Evolutionary conservation across 441 rosid genomes (phyloP), one percentile per base, ranked within the genome.

Genomic region (Adansonia rubrostipa): DNA sequence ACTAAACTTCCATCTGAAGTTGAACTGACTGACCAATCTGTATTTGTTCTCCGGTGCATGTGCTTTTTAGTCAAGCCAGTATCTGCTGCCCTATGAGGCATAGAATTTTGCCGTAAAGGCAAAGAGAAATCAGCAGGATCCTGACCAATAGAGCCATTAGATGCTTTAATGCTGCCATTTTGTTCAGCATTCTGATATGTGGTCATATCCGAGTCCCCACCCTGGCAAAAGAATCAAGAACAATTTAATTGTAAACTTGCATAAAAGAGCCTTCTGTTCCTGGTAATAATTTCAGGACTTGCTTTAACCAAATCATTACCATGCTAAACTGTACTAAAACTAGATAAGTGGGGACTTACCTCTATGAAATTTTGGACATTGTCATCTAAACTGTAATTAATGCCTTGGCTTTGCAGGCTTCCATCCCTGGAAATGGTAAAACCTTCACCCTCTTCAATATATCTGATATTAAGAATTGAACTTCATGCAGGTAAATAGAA

Each of bases 1-100:
- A 71, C 71, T 76, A 90, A 86, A 82, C 93, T 90, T 80, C 88
- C 92, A 66, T 92, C 93, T 20, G 96, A 92, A 78, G 84, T 88
- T 66, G 98, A 94, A 74, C 93, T 91, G 62, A 86, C 78, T 51
- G 97, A 96, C 99, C 97, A 96, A 64, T 93, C 98, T 14, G 99
- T 93, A 78, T 83, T 86, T 68, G 93, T 87, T 80, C 95, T 86
- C 51, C 54, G 75, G 62, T 89, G 97, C 54, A 81, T 76, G 11
- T 81, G 84, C 65, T 76, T 84, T 69, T 81, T 79, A n/a, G 75
- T 72, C 28, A 72, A 65, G 53, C 17, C 76, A 17, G 80, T 77
- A 79, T 79, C 86, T 36, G 79, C 36, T 77, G 47, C 84, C 74
- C 73, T 68, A 45, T 75, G 84, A 68, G 90, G 92, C 78, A 87